Conservation (phyloP, 257 asterid species). For the Ilex asprella region DNA sequence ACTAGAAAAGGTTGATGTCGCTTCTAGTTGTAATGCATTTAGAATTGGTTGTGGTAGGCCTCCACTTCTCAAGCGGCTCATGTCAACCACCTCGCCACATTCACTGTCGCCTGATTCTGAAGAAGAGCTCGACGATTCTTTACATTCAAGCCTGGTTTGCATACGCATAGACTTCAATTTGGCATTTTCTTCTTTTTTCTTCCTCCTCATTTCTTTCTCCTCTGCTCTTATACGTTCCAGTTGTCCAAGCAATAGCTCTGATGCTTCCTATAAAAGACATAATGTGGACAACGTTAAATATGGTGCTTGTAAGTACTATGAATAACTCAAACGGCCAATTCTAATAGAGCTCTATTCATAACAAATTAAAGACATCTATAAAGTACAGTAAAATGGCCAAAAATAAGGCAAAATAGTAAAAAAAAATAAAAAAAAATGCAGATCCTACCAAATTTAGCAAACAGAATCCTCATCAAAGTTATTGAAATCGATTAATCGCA, state of each 20-base stretch:
- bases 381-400: no score
- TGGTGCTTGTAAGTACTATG: not conserved
- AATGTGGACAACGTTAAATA: not conserved
- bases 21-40: slow-evolving; percentile 9
- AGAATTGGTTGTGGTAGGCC: slow-evolving; percentile 9
- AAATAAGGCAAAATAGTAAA: no score
- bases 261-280: slow-evolving; percentile 41
- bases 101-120: slow-evolving; percentile 77
- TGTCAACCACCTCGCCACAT: slow-evolving; percentile 36
- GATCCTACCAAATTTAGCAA: no score
- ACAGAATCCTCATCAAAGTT: no score
- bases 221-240: slow-evolving; percentile 45
- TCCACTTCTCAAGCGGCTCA: slow-evolving; percentile 20
- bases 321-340: not conserved
- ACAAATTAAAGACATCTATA: not conserved
- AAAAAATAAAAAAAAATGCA: no score
- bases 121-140: slow-evolving; percentile 44
- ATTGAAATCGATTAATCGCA: no score
- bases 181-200: slow-evolving; percentile 40
- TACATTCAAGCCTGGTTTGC: slow-evolving; percentile 13
- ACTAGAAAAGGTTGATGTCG: slow-evolving; percentile 7
- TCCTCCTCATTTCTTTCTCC: slow-evolving; percentile 40
- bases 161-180: slow-evolving; percentile 21
- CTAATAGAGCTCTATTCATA: not conserved
- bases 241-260: slow-evolving; percentile 39